Evolutionary conservation across 148 eudicot species (phyloP).

Genomic region (Cornus suecica): DNA sequence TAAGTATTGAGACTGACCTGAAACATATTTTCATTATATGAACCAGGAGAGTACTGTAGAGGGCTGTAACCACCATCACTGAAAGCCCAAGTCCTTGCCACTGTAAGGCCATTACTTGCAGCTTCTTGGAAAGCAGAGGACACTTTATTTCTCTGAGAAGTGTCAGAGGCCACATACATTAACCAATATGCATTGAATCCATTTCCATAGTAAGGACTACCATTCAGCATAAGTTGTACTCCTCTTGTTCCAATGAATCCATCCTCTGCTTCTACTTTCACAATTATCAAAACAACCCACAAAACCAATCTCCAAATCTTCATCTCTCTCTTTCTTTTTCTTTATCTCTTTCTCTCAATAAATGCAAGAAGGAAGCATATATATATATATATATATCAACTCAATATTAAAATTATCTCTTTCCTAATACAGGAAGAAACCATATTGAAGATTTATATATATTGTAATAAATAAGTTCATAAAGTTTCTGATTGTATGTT

Average conservation of each 20-base stretch:
- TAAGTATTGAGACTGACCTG: no score
- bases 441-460: no score
- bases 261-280: slow-evolving; percentile 24
- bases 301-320: slow-evolving; percentile 18
- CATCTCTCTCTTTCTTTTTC: slow-evolving; percentile 25
- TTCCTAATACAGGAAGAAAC: no score
- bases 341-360: slow-evolving; percentile 6
- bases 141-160: slow-evolving; percentile 36
- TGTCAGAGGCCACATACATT: slow-evolving; percentile 52
- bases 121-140: slow-evolving; percentile 49
- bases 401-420: no score
- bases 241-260: slow-evolving; percentile 39
- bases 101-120: slow-evolving; percentile 35
- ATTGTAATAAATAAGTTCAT: background rate
- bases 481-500: background rate
- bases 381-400: background rate
- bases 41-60: slow-evolving; percentile 63
- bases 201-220: slow-evolving; percentile 45
- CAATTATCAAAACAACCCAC: slow-evolving; percentile 4
- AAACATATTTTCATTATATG: slow-evolving; percentile 61
- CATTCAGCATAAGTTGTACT: slow-evolving; percentile 43
- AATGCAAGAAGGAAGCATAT: background rate
- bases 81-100: slow-evolving; percentile 77
- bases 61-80: slow-evolving; percentile 55
- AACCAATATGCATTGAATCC: slow-evolving; percentile 88